Evolutionary conservation across 441 rosid genomes (phyloP), one percentile per base, ranked within the genome.

Genomic region (Pelargonium myrrhifolium): DNA sequence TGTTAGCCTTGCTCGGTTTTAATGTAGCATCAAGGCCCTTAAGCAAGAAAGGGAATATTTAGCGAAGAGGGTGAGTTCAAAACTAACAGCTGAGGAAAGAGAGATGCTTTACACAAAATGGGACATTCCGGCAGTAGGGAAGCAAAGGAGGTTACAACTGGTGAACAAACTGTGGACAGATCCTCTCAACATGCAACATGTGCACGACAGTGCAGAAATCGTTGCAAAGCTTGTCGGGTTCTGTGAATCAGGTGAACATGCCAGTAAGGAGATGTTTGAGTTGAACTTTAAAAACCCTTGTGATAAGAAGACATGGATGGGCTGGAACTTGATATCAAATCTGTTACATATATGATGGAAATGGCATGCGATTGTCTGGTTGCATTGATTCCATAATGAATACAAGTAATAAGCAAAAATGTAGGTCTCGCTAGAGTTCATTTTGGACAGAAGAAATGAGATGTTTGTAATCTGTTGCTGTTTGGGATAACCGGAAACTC

Each of bases 161-260:
- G 89, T 95, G 65, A 85, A 79, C 92, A 95, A 95, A 77, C 87
- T 95, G 5, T 95, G 98, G 99, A 87, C 88, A 40, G 89, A 95
- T 80, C 97, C 97, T 73, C 87, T 85, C 20, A 97, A 95, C 68
- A 70, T 93, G 49, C 86, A 73, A 58, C 92, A 95, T 71, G 74
- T 95, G 70, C 83, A 90, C 62, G 97, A 95, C 78, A 95, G 99
- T 75, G 96, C 99, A 43, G 93, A 85, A 75, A 90, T 90, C 45
- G 98, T 95, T 47, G 99, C 98, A 28, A 95, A 80, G 81, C 92
- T 95, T 31, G 98, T 92, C 20, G 98, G 98, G 58, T 87, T 92
- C 79, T 80, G 90, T n/a, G 97, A 84, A 79, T 80, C 92, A 20
- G 98, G 93, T 2, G 59, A 88, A 84, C 78, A 81, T 92, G 78